Evolutionary conservation across 2,329 filamentous ascomycete species (phyloP).

Genomic region (Podosphaera xanthii): DNA sequence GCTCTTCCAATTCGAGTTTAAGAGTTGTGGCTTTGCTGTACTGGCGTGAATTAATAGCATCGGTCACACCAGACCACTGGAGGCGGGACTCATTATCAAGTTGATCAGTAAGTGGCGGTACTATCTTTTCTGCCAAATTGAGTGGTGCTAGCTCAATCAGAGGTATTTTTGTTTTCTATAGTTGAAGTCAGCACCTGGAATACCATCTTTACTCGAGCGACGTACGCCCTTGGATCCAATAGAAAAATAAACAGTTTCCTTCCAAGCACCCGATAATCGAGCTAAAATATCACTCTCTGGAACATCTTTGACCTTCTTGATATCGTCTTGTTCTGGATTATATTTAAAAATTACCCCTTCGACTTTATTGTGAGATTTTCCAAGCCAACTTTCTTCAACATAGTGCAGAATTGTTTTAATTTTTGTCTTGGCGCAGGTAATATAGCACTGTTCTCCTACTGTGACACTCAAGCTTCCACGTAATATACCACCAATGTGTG

Average conservation of each 20-base stretch:
- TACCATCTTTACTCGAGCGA: constrained; percentile 6
- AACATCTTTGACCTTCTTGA: constrained; percentile 62
- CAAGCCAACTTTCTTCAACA: constrained; percentile 83
- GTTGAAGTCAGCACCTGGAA: constrained; percentile 13
- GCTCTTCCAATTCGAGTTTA: constrained; percentile 82
- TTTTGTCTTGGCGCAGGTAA: constrained; percentile 74
- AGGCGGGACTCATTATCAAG: constrained; percentile 73
- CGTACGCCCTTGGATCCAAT: constrained; percentile 40
- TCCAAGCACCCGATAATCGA: constrained; percentile 70
- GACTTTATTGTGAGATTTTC: constrained; percentile 74
- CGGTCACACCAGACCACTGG: constrained; percentile 73
- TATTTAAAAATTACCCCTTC: constrained; percentile 81
- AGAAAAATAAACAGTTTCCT: constrained; percentile 41
- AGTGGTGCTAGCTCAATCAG: constrained; percentile 81
- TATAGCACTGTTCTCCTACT: constrained; percentile 71
- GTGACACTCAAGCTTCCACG: constrained; percentile 73
- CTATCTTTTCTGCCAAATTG: constrained; percentile 50
- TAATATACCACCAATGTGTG: constrained; percentile 70
- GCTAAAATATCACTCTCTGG: constrained; percentile 65
- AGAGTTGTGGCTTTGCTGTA: constrained; percentile 63
- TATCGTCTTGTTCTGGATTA: constrained; percentile 66
- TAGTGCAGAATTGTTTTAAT: constrained; percentile 87
- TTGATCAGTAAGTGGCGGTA: constrained; percentile 59
- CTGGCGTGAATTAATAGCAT: constrained; percentile 64
- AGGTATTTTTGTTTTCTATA: constrained; percentile 37